Evolutionary conservation across 805 yeast genomes (phyloP), one percentile per base, ranked within the genome.

Genomic region (Huiozyma sinensis): DNA sequence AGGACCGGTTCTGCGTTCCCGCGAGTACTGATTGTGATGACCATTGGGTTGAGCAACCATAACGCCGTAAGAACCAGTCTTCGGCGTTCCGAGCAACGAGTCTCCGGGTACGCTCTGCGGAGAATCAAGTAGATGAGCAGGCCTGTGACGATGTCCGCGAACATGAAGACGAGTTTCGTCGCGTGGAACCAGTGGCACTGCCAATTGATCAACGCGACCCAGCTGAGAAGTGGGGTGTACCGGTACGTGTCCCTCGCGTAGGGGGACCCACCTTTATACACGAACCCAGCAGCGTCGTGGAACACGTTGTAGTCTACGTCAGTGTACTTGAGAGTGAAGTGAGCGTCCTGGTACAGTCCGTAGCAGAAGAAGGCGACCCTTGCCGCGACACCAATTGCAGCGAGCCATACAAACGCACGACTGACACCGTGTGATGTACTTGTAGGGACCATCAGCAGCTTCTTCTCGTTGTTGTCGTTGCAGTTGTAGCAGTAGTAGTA

Each of bases 41-140:
- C 97, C 92, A 92, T 84, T 11, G 98, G 97, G 59, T 92, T 92
- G 52, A 87, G 69, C 13, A 92, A 69, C 97, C 97, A 92, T 5
- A 90, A 65, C 3, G 44, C 50, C 9, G 72, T 33, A 2, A 38
- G 13, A 5, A 12, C 46, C 9, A 50, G 36, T 28, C 39, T 44
- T 30, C 36, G 6, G 31, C 28, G 6, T 27, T 40, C 9, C 27
- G 11, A 5, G 44, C n/a, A 12, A 36, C 13, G 38, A 6, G 43
- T 35, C 28, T 49, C 7, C 24, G 24, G 24, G 24, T 17, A 17
- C 29, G 65, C 51, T 11, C 33, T 11, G 33, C 33, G 11, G 44
- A 76, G 59, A 6, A 73, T 55, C 46, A 64, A 60, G 53, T 76
- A 55, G 49, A 78, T 70, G 37, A 88, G 59, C 36, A 69, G 58